These are phyloP conservation scores for Chalciporus piperatus DNA, from an alignment of 768 basidiomycete species.

Conservation along the genomic window DNA sequence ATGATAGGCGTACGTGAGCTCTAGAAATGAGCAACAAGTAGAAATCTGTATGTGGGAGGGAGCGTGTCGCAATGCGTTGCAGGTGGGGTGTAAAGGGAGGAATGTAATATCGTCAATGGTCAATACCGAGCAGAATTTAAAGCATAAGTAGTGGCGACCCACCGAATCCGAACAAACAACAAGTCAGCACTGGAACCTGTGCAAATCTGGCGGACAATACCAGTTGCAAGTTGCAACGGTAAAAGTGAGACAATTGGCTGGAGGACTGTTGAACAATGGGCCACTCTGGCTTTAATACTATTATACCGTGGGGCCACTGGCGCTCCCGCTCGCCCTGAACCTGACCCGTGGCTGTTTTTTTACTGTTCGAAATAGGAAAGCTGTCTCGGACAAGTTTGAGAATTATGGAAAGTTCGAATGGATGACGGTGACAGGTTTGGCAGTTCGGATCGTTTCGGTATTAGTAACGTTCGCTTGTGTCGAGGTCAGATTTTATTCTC, in stretches of 20 bases:
- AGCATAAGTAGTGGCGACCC: background rate
- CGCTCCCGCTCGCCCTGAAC: too few species aligned
- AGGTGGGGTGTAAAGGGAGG: background rate
- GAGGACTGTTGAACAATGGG: background rate
- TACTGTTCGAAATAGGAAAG: too few species aligned
- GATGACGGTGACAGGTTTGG: too few species aligned
- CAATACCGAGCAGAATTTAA: background rate
- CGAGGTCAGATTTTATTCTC: too few species aligned
- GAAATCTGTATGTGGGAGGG: background rate
- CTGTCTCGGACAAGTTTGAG: too few species aligned
- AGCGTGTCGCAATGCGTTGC: background rate
- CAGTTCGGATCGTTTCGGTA: too few species aligned
- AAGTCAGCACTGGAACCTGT: background rate
- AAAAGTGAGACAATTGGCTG: background rate
- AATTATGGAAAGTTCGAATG: too few species aligned
- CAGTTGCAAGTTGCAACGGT: too few species aligned
- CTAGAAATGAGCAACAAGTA: background rate
- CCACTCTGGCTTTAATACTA: too few species aligned
- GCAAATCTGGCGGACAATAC: background rate
- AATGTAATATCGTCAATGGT: background rate
- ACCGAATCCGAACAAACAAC: background rate
- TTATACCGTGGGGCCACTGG: too few species aligned
- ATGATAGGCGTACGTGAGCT: slow-evolving; percentile 25
- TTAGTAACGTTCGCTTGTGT: too few species aligned
- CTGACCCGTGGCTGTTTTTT: too few species aligned